Base-by-base conservation (phyloP, 352 stramenopile genomes). In the Paralagenidium karlingii region DNA sequence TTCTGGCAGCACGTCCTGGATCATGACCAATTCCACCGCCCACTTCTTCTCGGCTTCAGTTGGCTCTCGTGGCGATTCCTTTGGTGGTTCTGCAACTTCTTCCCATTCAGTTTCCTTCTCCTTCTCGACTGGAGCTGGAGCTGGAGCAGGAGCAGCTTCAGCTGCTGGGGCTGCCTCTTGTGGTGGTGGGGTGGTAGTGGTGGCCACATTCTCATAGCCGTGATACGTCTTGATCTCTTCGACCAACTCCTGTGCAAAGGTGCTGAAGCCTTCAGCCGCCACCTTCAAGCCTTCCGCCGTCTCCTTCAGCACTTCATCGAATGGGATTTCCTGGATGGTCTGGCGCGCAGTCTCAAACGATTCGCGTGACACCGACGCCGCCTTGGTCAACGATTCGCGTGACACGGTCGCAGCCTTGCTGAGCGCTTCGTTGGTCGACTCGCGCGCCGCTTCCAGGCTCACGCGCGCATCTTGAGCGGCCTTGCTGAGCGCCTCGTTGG, bases 241-340 rank as follows among this genome's bases (percentile, higher is more conserved):
- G 12, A 83, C 74, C 0, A 88, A 49, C 21, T 88, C 70, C 46
- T 85, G 73, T 2, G 77, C 73, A 28, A 88, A 91, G 36, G 73
- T 60, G 36, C 60, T 66, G 47, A 88, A 79, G 30, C 59, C 68
- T 24, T 82, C 71, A 0, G 77, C 77, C 0, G 70, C 75, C 3
- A 56, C 73, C 58, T 88, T 88, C n/a, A 91, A 63, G 34, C 68
- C 61, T 19, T 87, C 68, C 5, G 63, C 70, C 1, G 77, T 87
- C 32, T 85, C 69, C 55, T 87, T 79, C 27, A 91, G 45, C 10
- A 88, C 55, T 49, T 84, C 67, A 39, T 91, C 77, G 30, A 91
- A 85, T 8, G 76, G 74, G 25, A 88, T 85, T 25, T 91, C 77
- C 48, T 88, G 69, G 26, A 91, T 58, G 38, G 57, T 60, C 41